Evolutionary conservation across 2,329 filamentous ascomycete species (phyloP).

Genomic region (Ophiocordyceps sinensis): DNA sequence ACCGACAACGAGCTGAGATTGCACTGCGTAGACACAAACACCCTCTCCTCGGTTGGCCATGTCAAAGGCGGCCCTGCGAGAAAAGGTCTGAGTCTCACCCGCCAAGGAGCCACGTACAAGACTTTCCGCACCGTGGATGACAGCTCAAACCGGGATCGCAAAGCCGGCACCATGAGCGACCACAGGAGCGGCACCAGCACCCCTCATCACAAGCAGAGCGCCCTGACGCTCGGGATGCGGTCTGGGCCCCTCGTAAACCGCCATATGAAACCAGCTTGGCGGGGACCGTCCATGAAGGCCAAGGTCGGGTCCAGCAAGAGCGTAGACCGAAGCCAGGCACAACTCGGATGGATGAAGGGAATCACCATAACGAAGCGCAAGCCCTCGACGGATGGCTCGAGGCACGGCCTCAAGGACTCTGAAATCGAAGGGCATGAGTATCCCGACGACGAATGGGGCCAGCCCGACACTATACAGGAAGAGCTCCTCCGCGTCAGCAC

Average conservation of each 20-base stretch:
- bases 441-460: slow-evolving; percentile 42
- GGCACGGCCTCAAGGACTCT: slow-evolving; percentile 36
- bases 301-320: slow-evolving; percentile 27
- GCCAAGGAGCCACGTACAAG: slow-evolving; percentile 73
- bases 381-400: slow-evolving; percentile 20
- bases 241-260: slow-evolving; percentile 14
- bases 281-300: slow-evolving; percentile 44
- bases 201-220: slow-evolving; percentile 26
- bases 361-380: slow-evolving; percentile 48
- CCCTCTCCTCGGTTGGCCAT: slow-evolving; percentile 57
- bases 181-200: slow-evolving; percentile 32
- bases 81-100: slow-evolving; percentile 56
- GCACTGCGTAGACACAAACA: slow-evolving; percentile 53
- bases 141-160: slow-evolving; percentile 39
- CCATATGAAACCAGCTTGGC: slow-evolving; percentile 28
- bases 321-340: slow-evolving; percentile 34
- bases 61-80: slow-evolving; percentile 51
- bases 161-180: slow-evolving; percentile 47
- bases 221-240: slow-evolving; percentile 28
- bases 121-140: slow-evolving; percentile 66
- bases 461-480: slow-evolving; percentile 48
- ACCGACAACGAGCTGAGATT: slow-evolving; percentile 71
- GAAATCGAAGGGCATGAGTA: slow-evolving; percentile 35
- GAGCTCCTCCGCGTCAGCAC: slow-evolving; percentile 48
- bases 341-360: slow-evolving; percentile 57